Evolutionary conservation across 1,284 basidiomycete genomes (phyloP), one percentile per base, ranked within the genome.

Genomic region (Cutaneotrichosporon curvatum): DNA sequence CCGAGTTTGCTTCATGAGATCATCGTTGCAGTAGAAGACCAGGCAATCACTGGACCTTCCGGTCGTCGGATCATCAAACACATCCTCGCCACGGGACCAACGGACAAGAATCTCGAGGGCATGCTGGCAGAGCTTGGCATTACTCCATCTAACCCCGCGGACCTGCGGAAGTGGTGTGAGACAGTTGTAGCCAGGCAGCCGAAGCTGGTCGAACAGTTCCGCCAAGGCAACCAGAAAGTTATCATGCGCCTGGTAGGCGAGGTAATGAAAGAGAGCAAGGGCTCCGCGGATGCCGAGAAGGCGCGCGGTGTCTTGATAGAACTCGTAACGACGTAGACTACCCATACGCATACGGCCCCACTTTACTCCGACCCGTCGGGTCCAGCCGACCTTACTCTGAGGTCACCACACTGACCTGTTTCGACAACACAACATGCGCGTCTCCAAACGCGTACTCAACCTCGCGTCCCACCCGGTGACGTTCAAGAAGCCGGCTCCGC

Each of bases 211-310:
- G 77, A 77, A 6, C 82, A 81, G 18, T 79, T 87, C 18, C 77
- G 78, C 15, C 74, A 76, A 32, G 91, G 94, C 0, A 85, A 87
- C 50, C 70, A 74, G 23, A 89, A 86, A 53, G 90, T 92, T 1
- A 63, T 96, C 34, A 89, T 89, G 74, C 83, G 85, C 52, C 77
- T 98, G 28, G 78, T 97, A 7, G 94, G 94, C 0, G 78, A 81
- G 63, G 86, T 94, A 19, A 96, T 97, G 89, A 86, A 83, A 69
- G 68, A 79, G 43, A 86, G 83, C 50, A 76, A 80, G 49, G 92
- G 92, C 4, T 76, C 81, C 28, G 88, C 83, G 18, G 83, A 95
- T 60, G 76, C 77, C 1, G 61, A 64, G 41, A 56, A 63, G 32
- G 72, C 72, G 0, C 65, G 59, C 34, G 63, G 62, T 39, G 51